Evolutionary conservation across 1,139 yeast genomes (phyloP), one percentile per base, ranked within the genome.

Genomic region (Taphrina confusa): DNA sequence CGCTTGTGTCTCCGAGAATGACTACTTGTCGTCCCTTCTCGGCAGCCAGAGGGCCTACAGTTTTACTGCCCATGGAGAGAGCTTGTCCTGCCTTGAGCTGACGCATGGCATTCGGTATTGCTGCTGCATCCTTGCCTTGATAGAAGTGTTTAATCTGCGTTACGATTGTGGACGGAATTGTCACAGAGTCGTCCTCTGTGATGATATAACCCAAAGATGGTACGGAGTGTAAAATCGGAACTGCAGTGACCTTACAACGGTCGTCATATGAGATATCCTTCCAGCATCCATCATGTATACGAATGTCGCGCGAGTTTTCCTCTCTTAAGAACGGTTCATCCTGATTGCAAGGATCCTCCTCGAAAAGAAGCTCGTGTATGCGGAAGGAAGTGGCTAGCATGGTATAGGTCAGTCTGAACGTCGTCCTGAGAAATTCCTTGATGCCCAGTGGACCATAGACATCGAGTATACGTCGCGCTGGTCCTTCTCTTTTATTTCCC

Each of bases 331-430:
- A 47, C 2, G 60, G 47, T 28, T 31, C 33, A 12, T 47, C 46
- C n/a, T 18, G 12, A 27, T 33, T 22, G n/a, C 22, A n/a, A 5
- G 36, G 51, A 11, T 46, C 54, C 11, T 46, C 33, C 12, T 20
- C 40, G 22, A 45, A 37, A 6, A 46, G 40, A 12, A 56, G 30
- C 31, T 56, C 60, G 31, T 33, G 42, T 12, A 56, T 40, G 31
- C 60, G 54, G 25, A 46, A 56, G 14, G 54, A 31, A 14, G 40
- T 22, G 25, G 54, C 60, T 12, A 56, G 54, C 30, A 39, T 25
- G 20, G 60, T 56, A 23, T 56, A 56, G 8, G 60, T 56, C 28
- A 56, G 46, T n/a, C 60, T 34, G 23, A 56, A 47, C 4, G 51
- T 39, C 27, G 47, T 46, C 39, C 60, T 25, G 11, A 56, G 28